Evolutionary conservation across 2,329 filamentous ascomycete genomes (phyloP).

Genomic region (Hymenoscyphus fraxineus): DNA sequence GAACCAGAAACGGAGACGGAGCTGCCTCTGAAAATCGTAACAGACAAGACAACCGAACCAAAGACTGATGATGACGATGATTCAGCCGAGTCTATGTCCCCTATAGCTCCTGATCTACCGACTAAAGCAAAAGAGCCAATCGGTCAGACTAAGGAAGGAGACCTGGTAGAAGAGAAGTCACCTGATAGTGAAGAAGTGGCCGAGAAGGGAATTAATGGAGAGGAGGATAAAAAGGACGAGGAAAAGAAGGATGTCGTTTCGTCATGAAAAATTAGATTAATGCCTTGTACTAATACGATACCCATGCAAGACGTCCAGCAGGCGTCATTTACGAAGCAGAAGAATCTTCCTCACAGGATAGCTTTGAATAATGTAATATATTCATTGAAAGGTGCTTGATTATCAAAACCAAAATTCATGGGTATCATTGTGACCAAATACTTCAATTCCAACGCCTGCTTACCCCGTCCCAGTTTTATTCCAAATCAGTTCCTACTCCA

Average conservation of each 20-base stretch:
- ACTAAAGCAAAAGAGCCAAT: not conserved
- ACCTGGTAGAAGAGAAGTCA: not conserved
- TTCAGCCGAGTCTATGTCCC: constrained; percentile 8
- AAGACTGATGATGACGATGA: constrained; percentile 8
- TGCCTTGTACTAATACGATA: constrained; percentile 20
- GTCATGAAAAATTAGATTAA: constrained; percentile 3
- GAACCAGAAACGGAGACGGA: constrained; percentile 5
- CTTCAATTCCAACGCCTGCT: not conserved
- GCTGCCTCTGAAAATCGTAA: not conserved
- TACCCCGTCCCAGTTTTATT: not conserved
- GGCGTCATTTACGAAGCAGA: not conserved
- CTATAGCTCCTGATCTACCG: not conserved
- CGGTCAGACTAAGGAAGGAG: not conserved
- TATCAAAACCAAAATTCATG: not conserved
- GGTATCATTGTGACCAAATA: constrained; percentile 4
- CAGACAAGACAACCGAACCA: not conserved
- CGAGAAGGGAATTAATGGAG: constrained; percentile 4
- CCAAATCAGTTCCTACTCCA: not conserved
- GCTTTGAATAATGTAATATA: constrained; percentile 6
- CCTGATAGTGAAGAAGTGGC: not conserved
- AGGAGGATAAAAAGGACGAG: constrained; percentile 8
- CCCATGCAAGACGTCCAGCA: constrained; percentile 10
- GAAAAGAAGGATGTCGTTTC: constrained; percentile 12
- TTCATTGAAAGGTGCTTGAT: not conserved
- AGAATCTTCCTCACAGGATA: constrained; percentile 4